Percentiles rank a stretch among this genome's conserved stretches.
Evolutionary conservation across 257 asterid species (phyloP).

Genomic region (Avicennia marina): DNA sequence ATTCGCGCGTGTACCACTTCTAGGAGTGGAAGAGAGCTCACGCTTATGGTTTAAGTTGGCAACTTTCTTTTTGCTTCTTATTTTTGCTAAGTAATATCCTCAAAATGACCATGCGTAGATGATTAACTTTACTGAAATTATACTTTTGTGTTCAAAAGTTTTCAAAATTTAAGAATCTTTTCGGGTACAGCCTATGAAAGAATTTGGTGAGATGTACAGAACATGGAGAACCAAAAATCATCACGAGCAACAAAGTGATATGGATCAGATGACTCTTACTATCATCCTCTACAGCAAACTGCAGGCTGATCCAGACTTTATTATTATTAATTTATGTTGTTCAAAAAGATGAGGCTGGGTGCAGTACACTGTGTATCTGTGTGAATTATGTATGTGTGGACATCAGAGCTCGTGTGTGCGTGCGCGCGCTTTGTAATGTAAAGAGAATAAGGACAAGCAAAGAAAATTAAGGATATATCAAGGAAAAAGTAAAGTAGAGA

Average conservation of each 20-base stretch:
- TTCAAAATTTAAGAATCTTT: too few species aligned
- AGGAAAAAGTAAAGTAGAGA: too few species aligned
- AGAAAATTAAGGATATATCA: not conserved
- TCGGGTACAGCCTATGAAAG: too few species aligned
- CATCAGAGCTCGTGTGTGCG: not conserved
- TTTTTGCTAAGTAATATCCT: not conserved
- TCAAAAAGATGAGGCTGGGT: not conserved
- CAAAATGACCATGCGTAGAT: not conserved
- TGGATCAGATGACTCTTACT: too few species aligned
- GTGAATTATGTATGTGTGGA: too few species aligned
- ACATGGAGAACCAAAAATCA: too few species aligned
- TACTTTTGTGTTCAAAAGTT: too few species aligned
- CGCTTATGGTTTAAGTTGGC: not conserved
- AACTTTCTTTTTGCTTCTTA: not conserved
- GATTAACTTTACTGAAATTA: not conserved
- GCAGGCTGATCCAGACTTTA: not conserved
- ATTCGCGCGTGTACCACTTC: not conserved
- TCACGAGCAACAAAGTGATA: too few species aligned
- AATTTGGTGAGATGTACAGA: too few species aligned
- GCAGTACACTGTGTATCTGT: not conserved
- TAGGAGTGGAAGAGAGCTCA: too few species aligned
- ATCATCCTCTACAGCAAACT: not conserved
- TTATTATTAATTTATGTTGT: not conserved
- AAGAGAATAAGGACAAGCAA: conserved; percentile 19
- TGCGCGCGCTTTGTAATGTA: not conserved